Conservation (phyloP, 805 yeast genomes). For the Kuraishia floccosa region DNA sequence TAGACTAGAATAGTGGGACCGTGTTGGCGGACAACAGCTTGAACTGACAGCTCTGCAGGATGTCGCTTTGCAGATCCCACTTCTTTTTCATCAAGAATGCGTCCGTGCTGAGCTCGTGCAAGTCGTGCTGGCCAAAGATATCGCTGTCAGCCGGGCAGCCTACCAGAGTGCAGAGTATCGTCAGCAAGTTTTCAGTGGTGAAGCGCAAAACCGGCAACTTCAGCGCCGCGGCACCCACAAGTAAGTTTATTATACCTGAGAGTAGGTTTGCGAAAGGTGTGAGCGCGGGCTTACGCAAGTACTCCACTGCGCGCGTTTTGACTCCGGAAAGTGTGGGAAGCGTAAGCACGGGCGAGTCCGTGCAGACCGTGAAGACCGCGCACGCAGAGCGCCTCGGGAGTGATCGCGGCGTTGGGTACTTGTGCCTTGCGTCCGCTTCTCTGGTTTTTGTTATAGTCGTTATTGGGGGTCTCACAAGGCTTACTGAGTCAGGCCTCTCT, state of each 20-base stretch:
- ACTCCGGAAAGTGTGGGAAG: not conserved
- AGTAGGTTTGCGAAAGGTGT: not conserved
- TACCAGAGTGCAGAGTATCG: not conserved
- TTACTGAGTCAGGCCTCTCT: conserved; percentile 91
- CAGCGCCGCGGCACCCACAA: no score
- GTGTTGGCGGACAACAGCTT: no score
- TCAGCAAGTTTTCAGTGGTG: no score
- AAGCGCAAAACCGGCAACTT: no score
- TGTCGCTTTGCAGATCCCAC: conserved; percentile 36
- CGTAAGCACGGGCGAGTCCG: not conserved
- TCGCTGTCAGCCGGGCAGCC: not conserved
- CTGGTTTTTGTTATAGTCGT: conserved; percentile 91
- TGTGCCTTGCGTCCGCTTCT: conserved; percentile 81
- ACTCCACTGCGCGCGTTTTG: not conserved
- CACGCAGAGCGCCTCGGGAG: conserved; percentile 10
- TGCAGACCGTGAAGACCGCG: conserved; percentile 1
- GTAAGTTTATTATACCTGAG: not conserved
- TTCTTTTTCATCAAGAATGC: conserved; percentile 49
- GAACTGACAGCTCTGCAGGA: no score
- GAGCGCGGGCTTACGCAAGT: not conserved
- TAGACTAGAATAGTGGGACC: no score
- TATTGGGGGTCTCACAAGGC: conserved; percentile 91
- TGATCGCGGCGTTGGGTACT: conserved; percentile 59
- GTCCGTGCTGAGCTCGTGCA: conserved; percentile 24
- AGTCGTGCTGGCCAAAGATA: conserved; percentile 4